Base-by-base conservation (phyloP, 495 filamentous ascomycete genomes). In the Ramalina intermedia region DNA sequence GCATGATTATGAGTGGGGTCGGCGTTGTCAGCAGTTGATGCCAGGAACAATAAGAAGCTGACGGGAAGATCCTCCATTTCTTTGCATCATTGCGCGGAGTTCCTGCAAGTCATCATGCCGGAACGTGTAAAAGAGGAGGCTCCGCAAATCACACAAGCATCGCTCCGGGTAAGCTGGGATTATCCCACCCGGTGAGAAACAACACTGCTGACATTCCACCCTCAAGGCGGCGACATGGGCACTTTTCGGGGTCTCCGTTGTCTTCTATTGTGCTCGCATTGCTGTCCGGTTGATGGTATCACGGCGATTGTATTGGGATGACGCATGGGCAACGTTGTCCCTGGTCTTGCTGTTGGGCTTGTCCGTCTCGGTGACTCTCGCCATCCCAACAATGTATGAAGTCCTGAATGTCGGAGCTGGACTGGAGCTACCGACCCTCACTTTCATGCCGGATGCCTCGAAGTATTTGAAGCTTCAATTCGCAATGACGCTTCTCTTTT, bases 401-500 rank as follows among this genome's bases (percentile, higher is more conserved):
- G 21, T 49, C 6, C 37, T 49, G 7, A 17, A 41, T 14, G 38
- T 53, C 5, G 51, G 46, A 8, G 14, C 39, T 9, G 47, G 41
- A 9, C 21, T 49, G 2, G 36, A 13, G 20, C 17, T 43, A 41
- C 51, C 51, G 2, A 17, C 13, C 1, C 12, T 26, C 20, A 35
- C 46, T n/a, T 53, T 49, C 17, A 49, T 53, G 51, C 26, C 14
- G 12, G 43, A 53, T 38, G 48, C 26, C 5, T 33, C 23, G 8
- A 20, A 35, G 6, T 45, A 44, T 38, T 14, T 51, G 16, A 37
- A 51, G 29, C 29, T 44, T 16, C 48, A 51, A 38, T 71, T 70
- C 39, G 61, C 64, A 9, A 62, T 63, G 26, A 63, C 62, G 8
- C 60, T 66, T n/a, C 55, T 67, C 16, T 59, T 70, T 48, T 71